Base-by-base conservation (phyloP, 2,329 filamentous ascomycete genomes). In the Aspergillus thermomutatus region DNA sequence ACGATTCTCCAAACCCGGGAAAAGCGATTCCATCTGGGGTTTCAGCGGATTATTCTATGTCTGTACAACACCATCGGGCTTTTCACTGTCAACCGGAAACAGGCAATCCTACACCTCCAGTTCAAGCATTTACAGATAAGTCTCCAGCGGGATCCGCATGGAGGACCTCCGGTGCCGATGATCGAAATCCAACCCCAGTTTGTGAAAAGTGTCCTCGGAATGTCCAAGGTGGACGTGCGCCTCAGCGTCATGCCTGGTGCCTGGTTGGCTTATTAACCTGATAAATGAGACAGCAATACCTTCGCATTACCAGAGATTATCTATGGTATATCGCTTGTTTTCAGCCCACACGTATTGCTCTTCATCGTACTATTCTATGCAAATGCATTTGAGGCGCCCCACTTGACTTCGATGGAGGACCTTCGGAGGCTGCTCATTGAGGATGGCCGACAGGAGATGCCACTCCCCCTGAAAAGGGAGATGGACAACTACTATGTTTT, bases 401-500 rank as follows among this genome's bases (percentile, higher is more conserved):
- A 61, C 41, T 54, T 68, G 31, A 62, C 14, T 23, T 69, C 60
- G 2, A 67, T 65, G 55, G 58, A 65, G 48, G 57, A 67, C 45
- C 56, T 69, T 25, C 43, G 56, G 49, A 55, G 50, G 37, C 62
- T 68, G 26, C 50, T 60, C 41, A n/a, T 66, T 11, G 45, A 60
- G 46, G 51, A 53, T 55, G 54, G 55, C 21, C 46, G 56, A 50
- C 57, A 68, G 55, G 45, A 68, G 54, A 58, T 64, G 41, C 43
- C 6, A 50, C 40, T 69, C 23, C 60, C 58, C 11, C 52, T 67
- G 50, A 66, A 66, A 49, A 41, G 49, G 48, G 58, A 63, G 50
- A 65, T 63, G 46, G 57, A 59, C 54, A 49, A 68, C 34, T 61
- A 64, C 40, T 67, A 67, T 59, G 14, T 69, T 40, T 69, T 69